Evolutionary conservation across 2,329 filamentous ascomycete species (phyloP), one percentile per base, ranked within the genome.

Genomic region (Myriosclerotinia scirpicola): DNA sequence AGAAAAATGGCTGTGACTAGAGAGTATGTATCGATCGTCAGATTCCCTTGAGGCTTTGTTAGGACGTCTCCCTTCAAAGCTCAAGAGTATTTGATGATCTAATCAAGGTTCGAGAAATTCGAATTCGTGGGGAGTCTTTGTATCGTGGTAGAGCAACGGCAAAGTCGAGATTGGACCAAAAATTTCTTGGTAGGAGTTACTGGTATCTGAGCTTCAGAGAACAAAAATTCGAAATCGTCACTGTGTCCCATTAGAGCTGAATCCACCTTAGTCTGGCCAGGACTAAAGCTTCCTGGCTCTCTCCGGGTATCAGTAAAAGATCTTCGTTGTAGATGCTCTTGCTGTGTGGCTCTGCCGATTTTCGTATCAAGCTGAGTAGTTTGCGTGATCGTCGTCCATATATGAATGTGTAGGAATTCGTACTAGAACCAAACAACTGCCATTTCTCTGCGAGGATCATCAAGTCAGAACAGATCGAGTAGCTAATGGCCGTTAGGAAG

Each of bases 251-350:
- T 60, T 11, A 8, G n/a, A 60, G 56, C 20, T 60, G 20, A 38
- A 60, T 60, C 56, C 44, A 38, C 56, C n/a, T 22, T 26, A 12
- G 42, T 8, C 44, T 36, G 9, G 56, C 44, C 30, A 60, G 30
- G 20, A 17, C 42, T 17, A 60, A 48, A 20, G 44, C 30, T 50
- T 60, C 12, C 44, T 50, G 44, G 44, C 30, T 60, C 20, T 48
- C 58, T 20, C 58, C 11, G 20, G 8, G n/a, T 20, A 38, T 8
- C 1, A 38, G n/a, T 36, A 26, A 38, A 0, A 20, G 1, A 11
- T 48, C 2, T 15, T 50, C 8, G n/a, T 38, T 20, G 20, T 26
- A 8, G 58, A 12, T 11, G 5, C 1, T 26, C 1, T 50, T n/a
- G 44, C 17, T 50, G n/a, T 8, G 4, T 6, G 48, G 14, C 12